phyloP scores from a whole-genome alignment of 257 asterid genomes.

The Nemophila menziesii region DNA sequence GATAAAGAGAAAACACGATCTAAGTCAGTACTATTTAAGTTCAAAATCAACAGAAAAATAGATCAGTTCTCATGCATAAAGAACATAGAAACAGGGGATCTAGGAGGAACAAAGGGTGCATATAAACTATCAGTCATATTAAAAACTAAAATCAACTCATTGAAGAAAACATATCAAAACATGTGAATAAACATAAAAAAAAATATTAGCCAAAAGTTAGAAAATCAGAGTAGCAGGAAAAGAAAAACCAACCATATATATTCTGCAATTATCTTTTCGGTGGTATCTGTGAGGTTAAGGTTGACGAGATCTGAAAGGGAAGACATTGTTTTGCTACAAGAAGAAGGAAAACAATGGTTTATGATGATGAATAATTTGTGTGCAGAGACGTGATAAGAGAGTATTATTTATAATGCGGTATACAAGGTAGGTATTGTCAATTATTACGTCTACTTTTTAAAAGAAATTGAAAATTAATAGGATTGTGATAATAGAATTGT shows the following conservation, averaged over 20 bases:
- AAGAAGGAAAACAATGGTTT: background rate
- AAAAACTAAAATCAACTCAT: background rate
- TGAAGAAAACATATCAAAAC: background rate
- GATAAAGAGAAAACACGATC: constrained; percentile 1
- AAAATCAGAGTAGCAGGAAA: background rate
- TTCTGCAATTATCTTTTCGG: constrained; percentile 34
- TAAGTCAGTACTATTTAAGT: background rate
- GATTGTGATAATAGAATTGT: background rate
- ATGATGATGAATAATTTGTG: no score
- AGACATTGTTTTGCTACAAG: constrained; percentile 13
- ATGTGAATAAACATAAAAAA: constrained; percentile 2
- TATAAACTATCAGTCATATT: background rate
- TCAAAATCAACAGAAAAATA: background rate
- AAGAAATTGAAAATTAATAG: background rate
- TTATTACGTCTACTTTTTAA: background rate
- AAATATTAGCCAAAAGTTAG: background rate
- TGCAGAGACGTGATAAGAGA: background rate
- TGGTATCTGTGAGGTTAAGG: constrained; percentile 26
- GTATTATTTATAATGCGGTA: background rate
- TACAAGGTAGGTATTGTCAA: background rate
- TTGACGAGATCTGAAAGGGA: constrained; percentile 29
- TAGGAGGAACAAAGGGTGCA: background rate
- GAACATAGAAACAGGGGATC: constrained; percentile 7
- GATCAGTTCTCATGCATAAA: background rate
- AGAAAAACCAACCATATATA: constrained; percentile 36